phyloP scores from a whole-genome alignment of 352 stramenopile genomes.

The Phytophthora cactorum region DNA sequence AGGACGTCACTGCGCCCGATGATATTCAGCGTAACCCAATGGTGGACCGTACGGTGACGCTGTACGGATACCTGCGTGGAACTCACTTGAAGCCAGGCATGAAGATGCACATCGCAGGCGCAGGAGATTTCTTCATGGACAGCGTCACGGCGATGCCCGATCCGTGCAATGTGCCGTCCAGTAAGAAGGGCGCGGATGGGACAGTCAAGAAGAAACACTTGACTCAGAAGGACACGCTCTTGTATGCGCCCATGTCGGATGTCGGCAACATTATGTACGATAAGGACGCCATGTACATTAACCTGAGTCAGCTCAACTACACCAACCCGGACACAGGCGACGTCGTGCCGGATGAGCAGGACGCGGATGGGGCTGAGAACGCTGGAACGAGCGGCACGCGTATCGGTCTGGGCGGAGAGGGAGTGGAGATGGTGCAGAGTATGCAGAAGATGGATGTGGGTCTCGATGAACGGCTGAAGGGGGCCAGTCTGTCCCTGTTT shows the following conservation, averaged over 20 bases:
- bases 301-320: constrained; percentile 95
- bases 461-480: constrained; percentile 95
- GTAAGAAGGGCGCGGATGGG: constrained; percentile 49
- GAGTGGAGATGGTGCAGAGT: constrained; percentile 94
- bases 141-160: constrained; percentile 95
- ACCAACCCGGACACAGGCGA: constrained; percentile 92
- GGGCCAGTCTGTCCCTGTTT: constrained; percentile 95
- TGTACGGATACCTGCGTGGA: constrained; percentile 99
- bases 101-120: constrained; percentile 98
- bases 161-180: constrained; percentile 94
- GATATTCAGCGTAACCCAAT: constrained; percentile 93
- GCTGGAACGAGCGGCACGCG: constrained; percentile 32
- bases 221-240: constrained; percentile 94
- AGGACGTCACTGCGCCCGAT: constrained; percentile 97
- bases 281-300: constrained; percentile 99
- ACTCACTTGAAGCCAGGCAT: constrained; percentile 97
- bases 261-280: constrained; percentile 99
- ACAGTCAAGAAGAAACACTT: constrained; percentile 89
- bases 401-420: constrained; percentile 69
- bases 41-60: constrained; percentile 93
- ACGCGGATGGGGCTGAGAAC: constrained; percentile 40
- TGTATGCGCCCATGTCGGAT: constrained; percentile 91
- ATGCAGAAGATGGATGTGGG: constrained; percentile 92
- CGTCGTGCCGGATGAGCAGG: constrained; percentile 60
- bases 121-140: constrained; percentile 97